Evolutionary conservation across 1,139 yeast genomes (phyloP).

Genomic region (Geotrichum bryndzae): DNA sequence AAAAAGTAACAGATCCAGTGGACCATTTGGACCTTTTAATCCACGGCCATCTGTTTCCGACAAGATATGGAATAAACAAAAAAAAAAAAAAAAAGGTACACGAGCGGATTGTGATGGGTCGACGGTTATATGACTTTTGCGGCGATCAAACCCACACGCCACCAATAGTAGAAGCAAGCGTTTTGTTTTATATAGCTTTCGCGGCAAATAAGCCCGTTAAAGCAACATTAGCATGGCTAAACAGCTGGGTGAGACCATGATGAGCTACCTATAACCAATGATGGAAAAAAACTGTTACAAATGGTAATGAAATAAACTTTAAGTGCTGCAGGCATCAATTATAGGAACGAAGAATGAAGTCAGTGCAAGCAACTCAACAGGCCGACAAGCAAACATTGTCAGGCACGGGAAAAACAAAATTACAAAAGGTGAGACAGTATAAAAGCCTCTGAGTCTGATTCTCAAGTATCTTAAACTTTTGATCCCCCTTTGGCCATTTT

Average conservation of each 20-base stretch:
- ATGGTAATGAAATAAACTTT: too few species aligned
- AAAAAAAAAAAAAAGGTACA: background rate
- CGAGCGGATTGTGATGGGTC: background rate
- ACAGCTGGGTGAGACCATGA: too few species aligned
- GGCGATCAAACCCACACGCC: background rate
- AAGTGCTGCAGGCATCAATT: too few species aligned
- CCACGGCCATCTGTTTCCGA: background rate
- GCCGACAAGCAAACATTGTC: background rate
- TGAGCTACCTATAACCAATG: too few species aligned
- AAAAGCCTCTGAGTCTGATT: background rate
- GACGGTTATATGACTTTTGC: background rate
- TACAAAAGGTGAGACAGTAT: background rate
- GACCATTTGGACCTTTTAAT: background rate
- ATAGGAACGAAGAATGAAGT: too few species aligned
- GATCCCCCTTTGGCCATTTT: background rate
- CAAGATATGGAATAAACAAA: background rate
- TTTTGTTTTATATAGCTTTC: too few species aligned
- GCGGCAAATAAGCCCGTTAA: background rate
- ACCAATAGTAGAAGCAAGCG: background rate
- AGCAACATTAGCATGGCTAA: too few species aligned
- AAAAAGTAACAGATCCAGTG: too few species aligned
- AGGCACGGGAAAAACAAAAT: background rate
- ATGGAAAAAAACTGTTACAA: too few species aligned
- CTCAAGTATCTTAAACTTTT: background rate
- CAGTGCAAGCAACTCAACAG: too few species aligned